Evolutionary conservation across 352 stramenopile genomes (phyloP).

Genomic region (Pythium myriotylum): DNA sequence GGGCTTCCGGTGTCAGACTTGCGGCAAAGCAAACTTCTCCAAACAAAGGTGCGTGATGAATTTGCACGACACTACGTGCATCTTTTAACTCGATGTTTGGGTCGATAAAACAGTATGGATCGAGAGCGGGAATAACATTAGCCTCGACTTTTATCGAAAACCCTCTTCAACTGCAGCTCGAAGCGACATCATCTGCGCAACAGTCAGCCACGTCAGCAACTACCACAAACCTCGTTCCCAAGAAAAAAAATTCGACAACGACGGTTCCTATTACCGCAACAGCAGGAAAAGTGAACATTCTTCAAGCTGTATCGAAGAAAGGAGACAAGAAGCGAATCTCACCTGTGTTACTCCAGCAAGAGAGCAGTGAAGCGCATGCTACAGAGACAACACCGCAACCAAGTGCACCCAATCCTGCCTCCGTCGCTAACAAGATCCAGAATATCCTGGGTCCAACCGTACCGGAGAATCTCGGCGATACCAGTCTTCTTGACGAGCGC

Average conservation of each 20-base stretch:
- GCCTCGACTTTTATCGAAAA: slow-evolving; percentile 82
- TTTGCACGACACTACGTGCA: not conserved
- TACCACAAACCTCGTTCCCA: slow-evolving; percentile 57
- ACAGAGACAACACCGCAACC: not conserved
- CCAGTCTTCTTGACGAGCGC: slow-evolving; percentile 54
- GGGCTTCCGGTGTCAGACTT: slow-evolving; percentile 69
- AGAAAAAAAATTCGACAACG: slow-evolving; percentile 40
- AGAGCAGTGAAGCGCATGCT: slow-evolving; percentile 12
- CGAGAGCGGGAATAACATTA: slow-evolving; percentile 76
- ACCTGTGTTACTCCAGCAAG: slow-evolving; percentile 46
- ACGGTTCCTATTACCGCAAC: slow-evolving; percentile 11
- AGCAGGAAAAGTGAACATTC: slow-evolving; percentile 31
- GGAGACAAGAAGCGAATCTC: slow-evolving; percentile 71
- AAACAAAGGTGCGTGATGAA: slow-evolving; percentile 55
- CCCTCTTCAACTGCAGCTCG: slow-evolving; percentile 77
- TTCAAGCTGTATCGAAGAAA: slow-evolving; percentile 43
- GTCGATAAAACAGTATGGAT: slow-evolving; percentile 60
- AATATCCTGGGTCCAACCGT: slow-evolving; percentile 73
- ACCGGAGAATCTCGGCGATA: slow-evolving; percentile 53
- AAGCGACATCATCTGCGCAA: slow-evolving; percentile 53
- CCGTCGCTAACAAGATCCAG: slow-evolving; percentile 77
- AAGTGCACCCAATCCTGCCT: slow-evolving; percentile 44
- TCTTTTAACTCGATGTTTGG: not conserved
- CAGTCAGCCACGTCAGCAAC: slow-evolving; percentile 13
- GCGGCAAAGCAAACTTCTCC: slow-evolving; percentile 78